A percentile compares a stretch with the other conserved stretches of the same genome.
Evolutionary conservation across 2,329 filamentous ascomycete genomes (phyloP).

Genomic region (Geoglossum cookeanum): DNA sequence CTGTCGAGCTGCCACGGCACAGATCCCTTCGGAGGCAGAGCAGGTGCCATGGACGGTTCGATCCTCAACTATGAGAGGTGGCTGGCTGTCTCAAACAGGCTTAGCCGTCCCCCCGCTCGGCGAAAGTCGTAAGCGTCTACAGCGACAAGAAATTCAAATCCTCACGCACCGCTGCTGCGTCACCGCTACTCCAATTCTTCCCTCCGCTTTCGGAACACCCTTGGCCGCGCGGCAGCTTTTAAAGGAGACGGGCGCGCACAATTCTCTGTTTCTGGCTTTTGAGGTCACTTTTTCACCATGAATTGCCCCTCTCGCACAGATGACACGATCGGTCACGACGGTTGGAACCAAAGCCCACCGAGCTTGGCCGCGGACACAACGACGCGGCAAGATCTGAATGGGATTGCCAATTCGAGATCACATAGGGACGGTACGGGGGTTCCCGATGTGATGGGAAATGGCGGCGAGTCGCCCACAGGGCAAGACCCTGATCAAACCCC

Average conservation of each 20-base stretch:
- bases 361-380: constrained; percentile 39
- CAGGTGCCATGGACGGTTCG: neutral
- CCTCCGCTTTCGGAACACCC: neutral
- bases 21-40: neutral
- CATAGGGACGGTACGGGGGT: constrained; percentile 25
- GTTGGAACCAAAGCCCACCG: constrained; percentile 43
- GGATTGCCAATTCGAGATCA: constrained; percentile 37
- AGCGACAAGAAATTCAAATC: no score
- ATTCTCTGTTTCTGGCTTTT: neutral
- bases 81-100: neutral
- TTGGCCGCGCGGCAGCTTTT: neutral
- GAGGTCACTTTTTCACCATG: constrained; percentile 24
- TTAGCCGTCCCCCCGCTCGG: neutral
- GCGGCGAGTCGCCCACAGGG: neutral
- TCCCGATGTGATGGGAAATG: constrained; percentile 13
- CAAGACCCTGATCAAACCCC: neutral
- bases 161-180: neutral
- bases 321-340: constrained; percentile 29
- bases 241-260: neutral
- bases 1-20: no score
- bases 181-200: neutral
- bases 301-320: constrained; percentile 47
- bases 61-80: neutral
- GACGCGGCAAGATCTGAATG: constrained; percentile 41
- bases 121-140: neutral